These are phyloP conservation scores for Cordyceps tenuipes DNA, from an alignment of 2,329 filamentous ascomycete genomes.

Conservation along the genomic window DNA sequence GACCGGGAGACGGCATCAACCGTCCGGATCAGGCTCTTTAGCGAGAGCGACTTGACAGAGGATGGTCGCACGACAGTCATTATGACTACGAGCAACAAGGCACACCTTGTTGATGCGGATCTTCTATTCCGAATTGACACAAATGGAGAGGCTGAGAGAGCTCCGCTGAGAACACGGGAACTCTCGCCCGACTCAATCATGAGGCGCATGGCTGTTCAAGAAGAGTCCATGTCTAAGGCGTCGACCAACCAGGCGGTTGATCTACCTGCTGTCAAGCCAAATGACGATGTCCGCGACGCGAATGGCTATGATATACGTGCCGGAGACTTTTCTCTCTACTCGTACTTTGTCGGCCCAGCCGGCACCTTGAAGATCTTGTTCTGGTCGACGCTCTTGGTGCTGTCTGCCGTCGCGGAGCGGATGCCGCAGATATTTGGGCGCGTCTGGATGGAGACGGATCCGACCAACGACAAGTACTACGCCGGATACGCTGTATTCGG, in stretches of 20 bases:
- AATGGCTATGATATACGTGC: neutral
- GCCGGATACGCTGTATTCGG: neutral
- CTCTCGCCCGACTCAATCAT: neutral
- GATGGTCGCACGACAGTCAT: constrained; percentile 14
- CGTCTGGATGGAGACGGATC: constrained; percentile 11
- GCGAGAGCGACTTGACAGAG: constrained; percentile 10
- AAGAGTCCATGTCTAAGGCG: neutral
- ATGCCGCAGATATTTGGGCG: constrained; percentile 4
- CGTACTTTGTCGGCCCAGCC: neutral
- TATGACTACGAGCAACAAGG: neutral
- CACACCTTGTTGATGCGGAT: constrained; percentile 3
- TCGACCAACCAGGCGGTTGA: neutral
- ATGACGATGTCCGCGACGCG: neutral
- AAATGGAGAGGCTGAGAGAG: neutral
- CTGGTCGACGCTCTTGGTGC: neutral
- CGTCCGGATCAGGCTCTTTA: constrained; percentile 13
- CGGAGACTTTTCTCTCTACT: constrained; percentile 3
- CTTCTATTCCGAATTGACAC: neutral
- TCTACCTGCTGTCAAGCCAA: neutral
- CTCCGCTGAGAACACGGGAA: neutral
- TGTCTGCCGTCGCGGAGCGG: neutral
- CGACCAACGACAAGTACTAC: constrained; percentile 4
- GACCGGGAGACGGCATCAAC: constrained; percentile 9
- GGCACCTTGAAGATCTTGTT: neutral
- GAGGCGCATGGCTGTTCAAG: neutral